Evolutionary conservation across 1,139 yeast species (phyloP), one percentile per base, ranked within the genome.

Genomic region (Meyerozyma smithsonii): DNA sequence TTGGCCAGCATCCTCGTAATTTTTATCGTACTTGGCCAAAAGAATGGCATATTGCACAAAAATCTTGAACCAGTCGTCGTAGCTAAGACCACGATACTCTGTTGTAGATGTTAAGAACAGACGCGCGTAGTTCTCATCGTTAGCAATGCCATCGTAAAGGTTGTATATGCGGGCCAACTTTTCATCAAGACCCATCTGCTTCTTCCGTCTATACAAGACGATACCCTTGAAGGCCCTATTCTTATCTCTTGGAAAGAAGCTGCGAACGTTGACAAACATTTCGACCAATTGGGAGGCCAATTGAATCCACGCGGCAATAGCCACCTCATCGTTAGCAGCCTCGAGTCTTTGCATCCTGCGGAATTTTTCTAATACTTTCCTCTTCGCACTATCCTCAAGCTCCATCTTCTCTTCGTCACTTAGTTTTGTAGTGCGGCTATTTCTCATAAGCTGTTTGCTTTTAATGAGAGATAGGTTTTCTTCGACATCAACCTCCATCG

Each of bases 251-350:
- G 92, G 87, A 55, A 86, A 90, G 49, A 92, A 86, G 50, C 79
- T 79, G 42, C 82, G 75, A 7, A 87, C 89, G 41, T 81, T 77
- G 23, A 84, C 77, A 55, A 92, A 90, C 47, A 86, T 79, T 53
- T 87, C 95, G 36, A 90, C 79, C 41, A 94, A 69, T 46, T 85
- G 95, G 3, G 86, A 77, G 0, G 95, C 96, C 10, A 83, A 68
- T 46, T 88, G 88, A 49, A 86, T 73, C 97, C 97, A 92, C 10
- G 88, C 79, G 11, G 75, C 69, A 0, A 81, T 77, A 5, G 94
- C 88, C 8, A 81, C 77, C 8, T 61, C 57, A 41, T 84, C 84
- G 3, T 80, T 81, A 3, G 82, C 81, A 0, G 71, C 74, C 36
- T 77, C 75, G 40, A 84, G 72, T 39, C 84, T 66, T 28, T 70